Conservation (phyloP, 148 eudicot species). For the Heliamphora exappendiculata region DNA sequence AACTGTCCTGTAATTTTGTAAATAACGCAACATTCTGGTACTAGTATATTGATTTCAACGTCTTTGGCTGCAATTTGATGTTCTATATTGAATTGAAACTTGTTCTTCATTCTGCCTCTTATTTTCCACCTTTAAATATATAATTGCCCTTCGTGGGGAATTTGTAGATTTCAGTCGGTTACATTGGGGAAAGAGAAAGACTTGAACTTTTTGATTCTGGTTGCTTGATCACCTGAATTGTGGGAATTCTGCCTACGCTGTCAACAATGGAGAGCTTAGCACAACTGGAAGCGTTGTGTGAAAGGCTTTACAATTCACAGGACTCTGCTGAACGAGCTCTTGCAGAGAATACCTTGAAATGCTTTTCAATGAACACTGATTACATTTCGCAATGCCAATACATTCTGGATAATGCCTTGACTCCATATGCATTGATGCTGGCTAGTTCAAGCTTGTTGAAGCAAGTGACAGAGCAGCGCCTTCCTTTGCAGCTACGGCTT, state of each 20-base stretch:
- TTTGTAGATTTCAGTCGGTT: conserved; percentile 34
- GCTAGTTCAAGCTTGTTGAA: conserved; percentile 93
- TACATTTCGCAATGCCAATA: conserved; percentile 91
- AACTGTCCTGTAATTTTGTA: conserved; percentile 24
- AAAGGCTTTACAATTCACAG: conserved; percentile 92
- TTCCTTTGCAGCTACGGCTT: conserved; percentile 79
- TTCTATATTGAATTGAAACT: conserved; percentile 7
- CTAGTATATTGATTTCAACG: conserved; percentile 14
- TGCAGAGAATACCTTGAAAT: conserved; percentile 83
- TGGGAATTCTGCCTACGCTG: conserved; percentile 16
- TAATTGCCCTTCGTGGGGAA: conserved; percentile 23
- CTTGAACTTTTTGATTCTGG: conserved; percentile 27
- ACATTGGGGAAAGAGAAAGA: conserved; percentile 21
- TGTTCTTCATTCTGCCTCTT: conserved; percentile 3
- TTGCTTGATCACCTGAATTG: conserved; percentile 37
- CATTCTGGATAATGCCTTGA: conserved; percentile 77
- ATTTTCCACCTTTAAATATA: conserved; percentile 18
- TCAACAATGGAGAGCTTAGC: conserved; percentile 81
- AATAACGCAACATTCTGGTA: conserved; percentile 19
- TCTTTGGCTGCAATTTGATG: conserved; percentile 16
- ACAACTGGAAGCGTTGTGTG: conserved; percentile 87
- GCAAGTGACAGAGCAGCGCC: conserved; percentile 85
- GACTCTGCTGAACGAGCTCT: conserved; percentile 87
- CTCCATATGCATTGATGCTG: conserved; percentile 89
- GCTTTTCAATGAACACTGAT: conserved; percentile 71